Base-by-base conservation (phyloP, 1,284 basidiomycete genomes). In the Marasmius sp. region DNA sequence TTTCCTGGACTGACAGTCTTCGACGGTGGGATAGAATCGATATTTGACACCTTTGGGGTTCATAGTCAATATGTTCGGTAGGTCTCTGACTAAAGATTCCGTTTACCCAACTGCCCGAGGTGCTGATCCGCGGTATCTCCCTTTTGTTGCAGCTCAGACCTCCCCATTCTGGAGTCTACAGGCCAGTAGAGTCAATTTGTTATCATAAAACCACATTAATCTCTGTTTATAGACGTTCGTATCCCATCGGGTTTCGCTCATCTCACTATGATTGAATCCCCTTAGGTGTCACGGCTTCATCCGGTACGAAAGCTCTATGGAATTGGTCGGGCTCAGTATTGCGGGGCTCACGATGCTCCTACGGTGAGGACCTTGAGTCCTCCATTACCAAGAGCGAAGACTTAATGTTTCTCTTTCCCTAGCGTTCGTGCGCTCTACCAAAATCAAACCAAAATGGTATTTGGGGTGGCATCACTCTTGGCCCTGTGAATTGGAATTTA, bases 271-370 rank as follows among this genome's bases (percentile, higher is more conserved):
- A 14, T 48, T 49, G 59, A 47, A 61, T 59, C 33, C 33, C 38
- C 12, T 22, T 58, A 84, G 81, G 62, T 85, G 84, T 65, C 61
- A 66, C 12, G 76, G 71, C 34, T 84, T 82, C 57, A 79, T 85
- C 6, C 76, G 78, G 3, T 85, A 81, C 51, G 82, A 84, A 68
- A 83, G 82, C 1, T 72, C 74, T 50, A 81, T 81, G 67, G 80
- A 80, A 1, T 75, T 82, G 41, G 77, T 80, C 14, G 84, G 82
- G 1, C 77, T 85, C 48, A 76, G 79, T 34, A 70, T 80, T 7
- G 78, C 80, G 1, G 81, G 77, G 2, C 62, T 83, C 14, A 85
- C 86, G 84, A 85, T 86, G 84, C 74, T 85, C 10, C 65, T 85
- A 5, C 79, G 84, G 79, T 78, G 58, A 58, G 75, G 59, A 12